Conservation (phyloP, 345 rosid genomes). For the Stellera chamaejasme region DNA sequence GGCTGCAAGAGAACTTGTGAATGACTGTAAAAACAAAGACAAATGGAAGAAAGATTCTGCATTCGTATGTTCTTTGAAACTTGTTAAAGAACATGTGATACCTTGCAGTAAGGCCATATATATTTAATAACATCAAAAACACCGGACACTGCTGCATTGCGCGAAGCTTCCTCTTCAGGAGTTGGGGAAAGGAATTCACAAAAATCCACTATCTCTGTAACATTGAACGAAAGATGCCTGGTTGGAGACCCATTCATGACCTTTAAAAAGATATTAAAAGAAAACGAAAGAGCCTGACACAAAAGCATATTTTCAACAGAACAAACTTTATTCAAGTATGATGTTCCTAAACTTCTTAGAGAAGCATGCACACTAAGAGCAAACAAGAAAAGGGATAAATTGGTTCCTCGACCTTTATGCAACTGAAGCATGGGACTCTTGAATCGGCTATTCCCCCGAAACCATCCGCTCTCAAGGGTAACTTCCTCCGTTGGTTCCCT, state of each 20-base stretch:
- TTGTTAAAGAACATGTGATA: slow-evolving; percentile 8
- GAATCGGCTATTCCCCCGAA: slow-evolving; percentile 51
- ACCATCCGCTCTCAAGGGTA: slow-evolving; percentile 58
- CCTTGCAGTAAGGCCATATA: slow-evolving; percentile 91
- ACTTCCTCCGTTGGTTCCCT: slow-evolving; percentile 15
- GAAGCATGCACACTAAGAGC: not conserved
- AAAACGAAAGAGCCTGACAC: not conserved
- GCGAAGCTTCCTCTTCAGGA: slow-evolving; percentile 54
- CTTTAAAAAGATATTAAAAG: not conserved
- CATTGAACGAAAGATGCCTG: slow-evolving; percentile 6
- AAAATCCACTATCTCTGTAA: slow-evolving; percentile 80
- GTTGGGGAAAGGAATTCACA: slow-evolving; percentile 83
- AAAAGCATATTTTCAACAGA: not conserved
- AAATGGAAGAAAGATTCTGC: not conserved
- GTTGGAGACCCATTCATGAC: slow-evolving; percentile 8
- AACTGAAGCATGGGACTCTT: slow-evolving; percentile 87
- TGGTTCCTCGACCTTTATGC: slow-evolving; percentile 58
- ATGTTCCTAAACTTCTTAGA: not conserved
- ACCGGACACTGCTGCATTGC: slow-evolving; percentile 45
- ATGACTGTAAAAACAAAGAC: not conserved
- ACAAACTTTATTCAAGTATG: no score
- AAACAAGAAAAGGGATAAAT: not conserved
- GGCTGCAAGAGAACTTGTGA: slow-evolving; percentile 35
- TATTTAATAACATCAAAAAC: slow-evolving; percentile 66
- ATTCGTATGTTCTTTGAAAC: not conserved